Evolutionary conservation across 805 yeast genomes (phyloP).

Genomic region (Candida dajiaensis): DNA sequence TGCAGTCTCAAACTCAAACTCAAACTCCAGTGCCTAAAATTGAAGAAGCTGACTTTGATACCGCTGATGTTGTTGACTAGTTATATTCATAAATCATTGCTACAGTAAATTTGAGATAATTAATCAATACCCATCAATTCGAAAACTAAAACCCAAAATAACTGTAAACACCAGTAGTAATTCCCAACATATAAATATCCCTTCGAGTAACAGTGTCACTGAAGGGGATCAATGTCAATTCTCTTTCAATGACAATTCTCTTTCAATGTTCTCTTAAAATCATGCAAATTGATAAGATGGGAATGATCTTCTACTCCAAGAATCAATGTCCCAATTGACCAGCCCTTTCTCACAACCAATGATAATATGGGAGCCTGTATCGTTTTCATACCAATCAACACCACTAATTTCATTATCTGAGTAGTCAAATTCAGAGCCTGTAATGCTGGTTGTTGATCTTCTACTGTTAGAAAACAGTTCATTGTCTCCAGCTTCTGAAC

Average conservation of each 20-base stretch:
- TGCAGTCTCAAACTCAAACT: conserved; percentile 5
- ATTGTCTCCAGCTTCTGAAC: background rate
- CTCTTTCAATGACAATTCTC: background rate
- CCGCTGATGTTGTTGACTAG: conserved; percentile 38
- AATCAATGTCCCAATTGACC: conserved; percentile 62
- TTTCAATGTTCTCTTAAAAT: conserved; percentile 1
- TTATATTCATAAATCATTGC: background rate
- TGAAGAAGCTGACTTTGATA: conserved; percentile 6
- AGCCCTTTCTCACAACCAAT: conserved; percentile 67
- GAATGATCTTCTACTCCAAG: conserved; percentile 55
- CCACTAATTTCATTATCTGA: conserved; percentile 53
- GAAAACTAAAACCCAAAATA: background rate
- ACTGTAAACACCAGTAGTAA: background rate
- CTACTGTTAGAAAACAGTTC: conserved; percentile 3
- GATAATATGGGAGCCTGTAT: conserved; percentile 45
- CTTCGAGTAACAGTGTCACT: background rate
- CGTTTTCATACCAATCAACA: conserved; percentile 48
- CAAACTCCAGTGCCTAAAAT: conserved; percentile 7
- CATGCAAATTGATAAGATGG: conserved; percentile 46
- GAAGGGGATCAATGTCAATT: no score
- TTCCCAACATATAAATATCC: background rate
- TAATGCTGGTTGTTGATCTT: conserved; percentile 1
- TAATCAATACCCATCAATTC: background rate
- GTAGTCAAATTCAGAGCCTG: conserved; percentile 20
- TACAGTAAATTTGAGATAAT: no score